Base-by-base conservation (phyloP, 2,329 filamentous ascomycete species). In the Xylaria polymorpha region DNA sequence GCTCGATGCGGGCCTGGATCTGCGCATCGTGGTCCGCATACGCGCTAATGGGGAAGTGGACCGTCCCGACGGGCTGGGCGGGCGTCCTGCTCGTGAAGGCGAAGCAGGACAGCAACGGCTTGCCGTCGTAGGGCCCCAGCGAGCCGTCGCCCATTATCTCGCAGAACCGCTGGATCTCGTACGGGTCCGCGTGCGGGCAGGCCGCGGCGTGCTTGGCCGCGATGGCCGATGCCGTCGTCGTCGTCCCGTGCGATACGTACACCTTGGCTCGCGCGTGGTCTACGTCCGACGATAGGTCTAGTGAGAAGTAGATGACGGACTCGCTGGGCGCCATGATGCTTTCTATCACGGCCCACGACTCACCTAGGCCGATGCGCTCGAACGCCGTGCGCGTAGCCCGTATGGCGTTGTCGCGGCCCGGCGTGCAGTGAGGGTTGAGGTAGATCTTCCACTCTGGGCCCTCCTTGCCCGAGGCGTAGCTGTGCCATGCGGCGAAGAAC, bases 131-230 rank as follows among this genome's bases (percentile, higher is more conserved):
- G 1, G 71, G 70, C 1, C 70, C 68, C 0, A 62, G 53, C 9
- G 60, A 61, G 1, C 71, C 68, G 1, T 60, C 67, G 2, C 43
- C 67, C 63, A 73, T 66, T 4, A 43, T 29, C 25, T 62, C 62
- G 55, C 64, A 71, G 66, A 73, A 73, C 10, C 67, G 67, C 50
- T 73, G 67, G 35, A 73, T 70, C 55, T 73, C 71, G 48, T 69
- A 73, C n/a, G 66, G 5, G 32, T 51, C 22, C 4, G 65, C 60
- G 22, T 68, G 37, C 6, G 71, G 68, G 59, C 63, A 71, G 56
- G 71, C 48, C 9, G 61, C 53, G 12, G 35, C 53, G 22, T 72
- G 70, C 44, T 67, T 68, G 15, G 22, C 29, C 12, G 71, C 71
- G 29, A 73, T 64, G 1, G 37, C 22, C 18, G 55, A 41, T 15